Percentiles rank a stretch among this genome's conserved stretches.
Evolutionary conservation across 495 filamentous ascomycete genomes (phyloP).

Genomic region (Penicillium mononematosum): DNA sequence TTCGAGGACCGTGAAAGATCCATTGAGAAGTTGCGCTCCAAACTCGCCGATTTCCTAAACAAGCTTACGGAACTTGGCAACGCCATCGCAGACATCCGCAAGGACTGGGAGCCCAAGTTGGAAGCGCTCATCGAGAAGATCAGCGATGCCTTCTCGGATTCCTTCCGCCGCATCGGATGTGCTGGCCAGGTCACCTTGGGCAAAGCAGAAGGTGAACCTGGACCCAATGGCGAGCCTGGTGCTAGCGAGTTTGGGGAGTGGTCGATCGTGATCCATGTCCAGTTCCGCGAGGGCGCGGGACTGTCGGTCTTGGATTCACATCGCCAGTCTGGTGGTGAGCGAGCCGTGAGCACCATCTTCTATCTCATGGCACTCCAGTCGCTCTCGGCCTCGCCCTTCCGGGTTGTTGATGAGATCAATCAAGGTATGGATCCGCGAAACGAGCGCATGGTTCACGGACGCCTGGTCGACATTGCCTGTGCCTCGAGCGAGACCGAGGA

Average conservation of each 20-base stretch:
- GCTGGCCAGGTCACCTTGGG: slow-evolving; percentile 83
- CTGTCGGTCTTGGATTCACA: slow-evolving; percentile 84
- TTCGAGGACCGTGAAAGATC: slow-evolving; percentile 39
- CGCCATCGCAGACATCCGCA: slow-evolving; percentile 58
- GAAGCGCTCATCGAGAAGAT: slow-evolving; percentile 77
- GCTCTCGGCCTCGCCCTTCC: slow-evolving; percentile 94
- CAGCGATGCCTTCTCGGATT: slow-evolving; percentile 83
- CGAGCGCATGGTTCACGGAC: slow-evolving; percentile 94
- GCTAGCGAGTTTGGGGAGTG: slow-evolving; percentile 87
- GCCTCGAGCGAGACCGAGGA: slow-evolving; percentile 25
- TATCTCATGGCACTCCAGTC: slow-evolving; percentile 98
- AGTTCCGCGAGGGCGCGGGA: slow-evolving; percentile 83
- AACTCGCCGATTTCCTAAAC: slow-evolving; percentile 42
- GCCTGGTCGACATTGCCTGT: slow-evolving; percentile 94
- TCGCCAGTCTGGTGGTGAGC: slow-evolving; percentile 93
- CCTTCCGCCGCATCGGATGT: slow-evolving; percentile 90
- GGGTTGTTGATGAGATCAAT: slow-evolving; percentile 98
- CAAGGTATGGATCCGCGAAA: slow-evolving; percentile 99
- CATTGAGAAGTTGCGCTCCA: slow-evolving; percentile 45
- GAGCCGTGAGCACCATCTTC: slow-evolving; percentile 96
- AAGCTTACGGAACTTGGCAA: slow-evolving; percentile 51
- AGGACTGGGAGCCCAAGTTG: slow-evolving; percentile 78
- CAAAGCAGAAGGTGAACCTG: slow-evolving; percentile 40
- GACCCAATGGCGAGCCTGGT: slow-evolving; percentile 46
- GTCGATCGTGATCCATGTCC: slow-evolving; percentile 91